Percentiles rank a stretch among this genome's conserved stretches.
Evolutionary conservation across 176 grass and related monocot species (phyloP).

Genomic region (Oryza meyeriana): DNA sequence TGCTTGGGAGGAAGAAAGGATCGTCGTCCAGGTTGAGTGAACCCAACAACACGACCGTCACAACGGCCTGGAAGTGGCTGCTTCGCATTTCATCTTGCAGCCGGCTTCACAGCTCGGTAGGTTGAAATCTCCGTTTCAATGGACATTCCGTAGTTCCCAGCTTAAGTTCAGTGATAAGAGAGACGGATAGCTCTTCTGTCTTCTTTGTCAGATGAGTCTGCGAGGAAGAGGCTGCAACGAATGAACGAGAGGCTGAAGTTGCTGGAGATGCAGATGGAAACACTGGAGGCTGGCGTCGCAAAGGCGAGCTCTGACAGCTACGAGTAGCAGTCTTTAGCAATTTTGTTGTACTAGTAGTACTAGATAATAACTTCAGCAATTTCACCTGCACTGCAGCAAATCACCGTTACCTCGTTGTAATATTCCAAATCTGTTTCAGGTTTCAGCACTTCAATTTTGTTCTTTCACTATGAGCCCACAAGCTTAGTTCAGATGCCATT

Average conservation of each 20-base stretch:
- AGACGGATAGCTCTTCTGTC: not conserved
- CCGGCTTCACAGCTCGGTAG: constrained; percentile 28
- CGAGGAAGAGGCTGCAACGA: constrained; percentile 30
- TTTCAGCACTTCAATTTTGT: not conserved
- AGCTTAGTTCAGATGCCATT: not conserved
- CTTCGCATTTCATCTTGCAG: constrained; percentile 31
- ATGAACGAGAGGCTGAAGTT: constrained; percentile 50
- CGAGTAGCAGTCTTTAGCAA: not conserved
- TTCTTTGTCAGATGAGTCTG: constrained; percentile 38
- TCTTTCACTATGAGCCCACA: not conserved
- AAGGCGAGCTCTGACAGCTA: constrained; percentile 32
- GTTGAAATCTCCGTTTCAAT: not conserved
- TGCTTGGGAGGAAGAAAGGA: constrained; percentile 8
- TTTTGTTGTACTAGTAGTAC: not conserved
- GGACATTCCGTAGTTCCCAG: not conserved
- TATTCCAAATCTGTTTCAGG: not conserved
- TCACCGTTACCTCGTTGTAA: not conserved
- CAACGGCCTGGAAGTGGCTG: not conserved
- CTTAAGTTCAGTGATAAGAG: not conserved
- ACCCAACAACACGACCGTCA: not conserved
- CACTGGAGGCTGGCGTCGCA: constrained; percentile 36
- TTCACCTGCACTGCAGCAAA: not conserved
- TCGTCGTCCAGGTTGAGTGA: not conserved
- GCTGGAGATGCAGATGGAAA: constrained; percentile 59
- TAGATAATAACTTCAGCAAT: not conserved